phyloP scores from a whole-genome alignment of 2,329 filamentous ascomycete genomes.

The Aureobasidium melanogenum region DNA sequence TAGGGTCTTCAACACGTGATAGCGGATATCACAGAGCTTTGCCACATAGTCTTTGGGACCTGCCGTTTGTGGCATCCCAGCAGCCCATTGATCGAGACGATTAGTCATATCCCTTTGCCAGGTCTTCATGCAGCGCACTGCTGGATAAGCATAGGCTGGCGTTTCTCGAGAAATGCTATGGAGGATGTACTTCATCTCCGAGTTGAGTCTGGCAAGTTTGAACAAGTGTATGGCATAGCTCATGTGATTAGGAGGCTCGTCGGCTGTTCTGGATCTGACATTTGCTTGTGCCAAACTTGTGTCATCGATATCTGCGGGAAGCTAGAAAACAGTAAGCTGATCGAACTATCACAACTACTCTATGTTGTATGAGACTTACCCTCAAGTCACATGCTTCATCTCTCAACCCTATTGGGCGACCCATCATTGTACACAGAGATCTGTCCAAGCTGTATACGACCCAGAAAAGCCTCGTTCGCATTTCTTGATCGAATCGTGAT shows the following conservation, averaged over 20 bases:
- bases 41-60: background rate
- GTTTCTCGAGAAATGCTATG: conserved; percentile 1
- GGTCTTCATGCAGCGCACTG: conserved; percentile 1
- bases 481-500: background rate
- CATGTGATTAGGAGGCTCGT: background rate
- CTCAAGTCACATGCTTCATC: conserved; percentile 1
- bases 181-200: conserved; percentile 8
- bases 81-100: background rate
- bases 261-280: background rate
- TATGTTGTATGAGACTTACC: background rate
- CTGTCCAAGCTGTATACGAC: conserved; percentile 3
- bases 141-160: background rate
- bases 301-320: background rate
- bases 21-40: background rate
- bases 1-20: background rate
- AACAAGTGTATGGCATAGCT: conserved; percentile 1
- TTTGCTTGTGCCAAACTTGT: background rate
- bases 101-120: background rate
- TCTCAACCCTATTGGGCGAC: background rate
- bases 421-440: conserved; percentile 7
- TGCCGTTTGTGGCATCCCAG: background rate
- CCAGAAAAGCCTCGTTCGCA: conserved; percentile 3
- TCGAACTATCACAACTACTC: no score
- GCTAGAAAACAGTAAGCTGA: background rate
- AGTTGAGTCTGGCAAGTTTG: conserved; percentile 1